Conservation (phyloP, 345 rosid genomes). For the Hibiscus tridactylites region DNA sequence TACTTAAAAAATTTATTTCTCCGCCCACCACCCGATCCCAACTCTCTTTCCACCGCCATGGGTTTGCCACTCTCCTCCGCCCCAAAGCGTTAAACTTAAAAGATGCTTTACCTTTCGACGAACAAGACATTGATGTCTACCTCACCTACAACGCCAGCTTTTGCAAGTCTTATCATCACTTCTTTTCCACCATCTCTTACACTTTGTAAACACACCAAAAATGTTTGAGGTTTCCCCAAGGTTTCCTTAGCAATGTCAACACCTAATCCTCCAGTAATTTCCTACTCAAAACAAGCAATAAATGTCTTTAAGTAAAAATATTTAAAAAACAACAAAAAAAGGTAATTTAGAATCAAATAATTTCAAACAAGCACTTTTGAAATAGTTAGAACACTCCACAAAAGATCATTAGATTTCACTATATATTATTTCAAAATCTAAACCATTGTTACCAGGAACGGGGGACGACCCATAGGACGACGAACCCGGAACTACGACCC, state of each 20-base stretch:
- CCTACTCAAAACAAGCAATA: slow-evolving; percentile 31
- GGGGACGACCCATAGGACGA: too few relatives aligned
- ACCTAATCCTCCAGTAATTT: slow-evolving; percentile 88
- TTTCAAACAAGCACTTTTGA: background rate
- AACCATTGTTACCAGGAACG: too few relatives aligned
- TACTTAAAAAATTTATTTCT: too few relatives aligned
- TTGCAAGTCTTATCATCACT: slow-evolving; percentile 89
- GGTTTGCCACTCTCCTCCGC: slow-evolving; percentile 14
- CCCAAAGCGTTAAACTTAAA: background rate
- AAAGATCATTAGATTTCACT: background rate
- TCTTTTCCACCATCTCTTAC: slow-evolving; percentile 97
- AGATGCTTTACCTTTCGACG: slow-evolving; percentile 63
- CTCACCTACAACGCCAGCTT: slow-evolving; percentile 74
- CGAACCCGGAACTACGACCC: too few relatives aligned
- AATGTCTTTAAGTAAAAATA: background rate
- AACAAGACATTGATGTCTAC: slow-evolving; percentile 86
- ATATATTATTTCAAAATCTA: background rate
- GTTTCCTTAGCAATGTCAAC: slow-evolving; percentile 95
- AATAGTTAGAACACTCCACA: background rate
- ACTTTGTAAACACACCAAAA: slow-evolving; percentile 67
- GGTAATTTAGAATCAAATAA: background rate
- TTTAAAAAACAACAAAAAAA: background rate
- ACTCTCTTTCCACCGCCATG: too few relatives aligned
- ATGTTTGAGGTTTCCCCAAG: slow-evolving; percentile 78
- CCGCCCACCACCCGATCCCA: too few relatives aligned